phyloP scores from a whole-genome alignment of 805 yeast species.

The Candida awuae region DNA sequence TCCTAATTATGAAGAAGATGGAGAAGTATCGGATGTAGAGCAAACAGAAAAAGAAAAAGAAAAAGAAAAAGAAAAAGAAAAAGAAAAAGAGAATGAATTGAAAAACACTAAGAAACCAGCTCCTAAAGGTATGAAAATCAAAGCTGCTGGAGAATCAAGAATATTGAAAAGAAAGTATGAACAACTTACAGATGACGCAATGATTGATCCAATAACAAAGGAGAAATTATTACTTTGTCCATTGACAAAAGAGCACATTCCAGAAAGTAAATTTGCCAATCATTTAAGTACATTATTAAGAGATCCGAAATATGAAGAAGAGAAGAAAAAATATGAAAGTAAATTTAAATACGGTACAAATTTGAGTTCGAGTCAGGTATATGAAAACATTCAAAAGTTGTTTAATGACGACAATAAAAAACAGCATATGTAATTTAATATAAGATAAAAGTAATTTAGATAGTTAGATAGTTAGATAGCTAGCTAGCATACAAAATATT shows the following conservation, averaged over 20 bases:
- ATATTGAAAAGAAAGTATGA: constrained; percentile 25
- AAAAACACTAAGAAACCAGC: background rate
- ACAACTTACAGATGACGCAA: constrained; percentile 1
- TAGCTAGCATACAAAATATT: background rate
- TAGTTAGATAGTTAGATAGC: no score
- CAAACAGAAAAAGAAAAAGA: constrained; percentile 7
- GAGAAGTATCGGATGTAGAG: constrained; percentile 7
- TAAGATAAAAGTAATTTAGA: no score
- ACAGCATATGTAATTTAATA: background rate
- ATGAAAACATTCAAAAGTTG: constrained; percentile 47
- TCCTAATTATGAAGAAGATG: constrained; percentile 10
- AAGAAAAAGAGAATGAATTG: constrained; percentile 2
- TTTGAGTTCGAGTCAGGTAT: constrained; percentile 41
- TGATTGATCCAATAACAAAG: constrained; percentile 13
- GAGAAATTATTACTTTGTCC: constrained; percentile 57
- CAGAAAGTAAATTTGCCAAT: constrained; percentile 60
- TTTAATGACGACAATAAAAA: constrained; percentile 14
- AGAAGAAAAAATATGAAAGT: constrained; percentile 51
- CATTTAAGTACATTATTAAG: constrained; percentile 64
- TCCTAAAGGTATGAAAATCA: constrained; percentile 52
- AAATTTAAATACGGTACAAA: constrained; percentile 38
- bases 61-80: background rate
- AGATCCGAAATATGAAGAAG: constrained; percentile 72
- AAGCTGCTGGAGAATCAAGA: constrained; percentile 66
- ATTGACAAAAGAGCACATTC: constrained; percentile 61